phyloP scores from a whole-genome alignment of 768 basidiomycete genomes.

The Lyophyllum atratum region DNA sequence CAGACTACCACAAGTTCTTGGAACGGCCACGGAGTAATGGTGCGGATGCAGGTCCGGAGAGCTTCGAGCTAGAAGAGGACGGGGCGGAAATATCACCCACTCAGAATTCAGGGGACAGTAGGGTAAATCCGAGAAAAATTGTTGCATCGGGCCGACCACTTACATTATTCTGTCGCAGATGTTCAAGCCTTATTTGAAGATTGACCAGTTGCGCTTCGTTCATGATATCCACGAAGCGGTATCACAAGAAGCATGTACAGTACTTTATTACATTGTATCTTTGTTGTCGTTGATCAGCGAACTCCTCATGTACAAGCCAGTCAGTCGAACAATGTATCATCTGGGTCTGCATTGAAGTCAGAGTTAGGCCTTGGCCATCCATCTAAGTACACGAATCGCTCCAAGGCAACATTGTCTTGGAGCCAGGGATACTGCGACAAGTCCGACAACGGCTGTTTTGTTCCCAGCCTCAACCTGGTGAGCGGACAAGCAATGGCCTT shows the following conservation, averaged over 20 bases:
- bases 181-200: slow-evolving; percentile 58
- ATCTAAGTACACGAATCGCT: slow-evolving; percentile 25
- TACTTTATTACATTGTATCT: not conserved
- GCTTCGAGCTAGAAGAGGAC: slow-evolving; percentile 36
- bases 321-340: slow-evolving; percentile 28
- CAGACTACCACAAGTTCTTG: slow-evolving; percentile 7
- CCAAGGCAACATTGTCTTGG: slow-evolving; percentile 20
- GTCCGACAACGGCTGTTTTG: slow-evolving; percentile 18
- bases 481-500: slow-evolving; percentile 27
- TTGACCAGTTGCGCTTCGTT: slow-evolving; percentile 21
- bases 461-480: slow-evolving; percentile 29
- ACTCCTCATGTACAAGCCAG: not conserved
- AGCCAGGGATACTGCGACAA: slow-evolving; percentile 13
- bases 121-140: slow-evolving; percentile 25
- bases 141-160: not conserved
- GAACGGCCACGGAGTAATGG: slow-evolving; percentile 17
- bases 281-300: not conserved
- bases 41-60: slow-evolving; percentile 25
- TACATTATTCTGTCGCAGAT: slow-evolving; percentile 22
- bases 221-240: not conserved
- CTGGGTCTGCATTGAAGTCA: slow-evolving; percentile 29
- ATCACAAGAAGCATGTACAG: not conserved
- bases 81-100: slow-evolving; percentile 41
- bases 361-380: slow-evolving; percentile 31
- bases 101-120: slow-evolving; percentile 35